phyloP scores from a whole-genome alignment of 73 alveolate species.

The Paramecium biaurelia region DNA sequence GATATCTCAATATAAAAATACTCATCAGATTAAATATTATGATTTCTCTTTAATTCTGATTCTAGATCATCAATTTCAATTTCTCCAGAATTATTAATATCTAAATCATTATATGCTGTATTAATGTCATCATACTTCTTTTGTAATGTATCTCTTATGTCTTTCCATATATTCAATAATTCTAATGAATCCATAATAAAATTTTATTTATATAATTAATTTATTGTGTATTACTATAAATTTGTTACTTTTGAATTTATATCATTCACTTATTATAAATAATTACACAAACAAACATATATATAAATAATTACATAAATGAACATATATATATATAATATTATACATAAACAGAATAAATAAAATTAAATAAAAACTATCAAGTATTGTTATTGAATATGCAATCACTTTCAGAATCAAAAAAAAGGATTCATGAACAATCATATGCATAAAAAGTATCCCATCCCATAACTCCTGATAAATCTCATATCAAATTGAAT shows the following conservation, averaged over 20 bases:
- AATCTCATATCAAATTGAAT: background rate
- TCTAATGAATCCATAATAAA: constrained; percentile 40
- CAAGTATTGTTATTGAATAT: background rate
- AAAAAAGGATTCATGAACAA: background rate
- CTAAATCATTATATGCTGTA: background rate
- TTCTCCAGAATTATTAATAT: background rate
- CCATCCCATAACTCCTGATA: background rate
- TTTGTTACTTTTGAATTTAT: background rate
- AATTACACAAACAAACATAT: too few relatives aligned
- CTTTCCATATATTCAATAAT: background rate
- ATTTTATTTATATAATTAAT: background rate
- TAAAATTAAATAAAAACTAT: background rate
- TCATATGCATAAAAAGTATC: background rate
- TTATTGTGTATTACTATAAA: background rate
- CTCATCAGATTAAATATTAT: background rate
- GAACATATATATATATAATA: background rate
- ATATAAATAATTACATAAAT: too few relatives aligned
- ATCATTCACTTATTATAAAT: background rate
- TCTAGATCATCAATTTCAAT: background rate
- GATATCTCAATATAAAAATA: background rate
- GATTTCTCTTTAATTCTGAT: background rate
- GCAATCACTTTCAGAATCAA: background rate
- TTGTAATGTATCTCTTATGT: background rate
- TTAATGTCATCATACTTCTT: background rate
- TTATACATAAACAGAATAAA: background rate